phyloP scores from a whole-genome alignment of 31 red algal species.

The Asparagopsis taxiformis region DNA sequence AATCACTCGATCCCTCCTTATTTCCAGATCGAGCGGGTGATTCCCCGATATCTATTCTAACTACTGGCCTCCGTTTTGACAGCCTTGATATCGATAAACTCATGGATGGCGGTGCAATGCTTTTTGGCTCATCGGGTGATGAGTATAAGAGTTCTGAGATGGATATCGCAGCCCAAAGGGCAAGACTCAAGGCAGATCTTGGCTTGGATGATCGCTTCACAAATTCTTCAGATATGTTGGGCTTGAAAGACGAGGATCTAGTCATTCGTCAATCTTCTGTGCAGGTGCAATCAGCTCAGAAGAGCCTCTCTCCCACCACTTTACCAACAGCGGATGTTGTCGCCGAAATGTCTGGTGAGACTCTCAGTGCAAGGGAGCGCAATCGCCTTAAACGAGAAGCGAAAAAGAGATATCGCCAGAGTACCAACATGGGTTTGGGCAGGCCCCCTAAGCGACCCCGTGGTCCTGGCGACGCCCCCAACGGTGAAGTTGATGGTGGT shows the following conservation, averaged over 20 bases:
- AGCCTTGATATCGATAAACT: constrained; percentile 53
- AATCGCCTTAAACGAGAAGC: constrained; percentile 73
- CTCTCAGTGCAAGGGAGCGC: constrained; percentile 56
- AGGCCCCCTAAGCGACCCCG: constrained; percentile 30
- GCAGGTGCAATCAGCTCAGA: not conserved
- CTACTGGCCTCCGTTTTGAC: constrained; percentile 40
- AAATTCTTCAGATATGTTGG: constrained; percentile 34
- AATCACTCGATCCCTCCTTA: not conserved
- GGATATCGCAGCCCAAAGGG: constrained; percentile 71
- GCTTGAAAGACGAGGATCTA: constrained; percentile 77
- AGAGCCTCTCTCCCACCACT: not conserved
- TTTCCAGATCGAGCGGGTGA: not conserved
- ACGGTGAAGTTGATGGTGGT: constrained; percentile 1
- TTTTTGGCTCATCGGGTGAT: constrained; percentile 79
- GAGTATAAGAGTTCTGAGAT: constrained; percentile 62
- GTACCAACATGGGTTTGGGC: constrained; percentile 3
- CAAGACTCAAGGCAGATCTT: constrained; percentile 67
- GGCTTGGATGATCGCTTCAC: constrained; percentile 61
- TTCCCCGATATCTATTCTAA: constrained; percentile 7
- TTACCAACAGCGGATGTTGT: constrained; percentile 47
- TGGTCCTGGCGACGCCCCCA: not conserved
- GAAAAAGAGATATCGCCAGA: constrained; percentile 38
- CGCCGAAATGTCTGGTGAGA: constrained; percentile 38
- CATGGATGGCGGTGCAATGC: constrained; percentile 68
- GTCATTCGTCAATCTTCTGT: not conserved